Evolutionary conservation across 805 yeast genomes (phyloP).

Genomic region (Saccharomycopsis sp.): DNA sequence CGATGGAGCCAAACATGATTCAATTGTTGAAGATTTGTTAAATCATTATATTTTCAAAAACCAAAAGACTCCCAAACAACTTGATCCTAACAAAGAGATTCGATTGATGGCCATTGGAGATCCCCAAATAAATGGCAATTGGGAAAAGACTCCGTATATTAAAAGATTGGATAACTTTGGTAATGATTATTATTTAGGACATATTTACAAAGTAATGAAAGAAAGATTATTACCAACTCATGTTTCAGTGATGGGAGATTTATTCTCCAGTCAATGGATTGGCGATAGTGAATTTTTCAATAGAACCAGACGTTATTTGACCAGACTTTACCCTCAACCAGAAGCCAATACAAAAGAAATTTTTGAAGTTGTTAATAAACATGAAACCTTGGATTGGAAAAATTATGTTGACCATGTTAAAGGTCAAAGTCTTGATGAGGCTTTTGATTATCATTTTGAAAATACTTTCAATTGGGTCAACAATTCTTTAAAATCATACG

Average conservation of each 20-base stretch:
- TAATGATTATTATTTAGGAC: constrained; percentile 83
- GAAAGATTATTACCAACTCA: constrained; percentile 59
- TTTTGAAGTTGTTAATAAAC: constrained; percentile 35
- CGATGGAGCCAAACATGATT: no score
- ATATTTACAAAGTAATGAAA: constrained; percentile 61
- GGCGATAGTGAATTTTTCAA: constrained; percentile 74
- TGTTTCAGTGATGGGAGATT: constrained; percentile 87
- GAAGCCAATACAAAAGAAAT: constrained; percentile 38
- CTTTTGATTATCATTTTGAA: constrained; percentile 37
- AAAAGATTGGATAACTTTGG: constrained; percentile 78
- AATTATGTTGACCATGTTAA: constrained; percentile 28
- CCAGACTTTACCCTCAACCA: constrained; percentile 57
- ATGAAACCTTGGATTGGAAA: constrained; percentile 49
- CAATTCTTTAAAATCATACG: constrained; percentile 23
- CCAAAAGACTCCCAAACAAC: constrained; percentile 10
- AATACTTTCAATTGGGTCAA: constrained; percentile 63
- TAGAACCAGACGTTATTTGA: constrained; percentile 65
- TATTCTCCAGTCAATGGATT: constrained; percentile 93
- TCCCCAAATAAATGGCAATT: constrained; percentile 91
- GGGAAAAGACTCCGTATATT: constrained; percentile 59
- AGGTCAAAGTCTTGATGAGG: constrained; percentile 24
- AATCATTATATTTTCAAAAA: no score
- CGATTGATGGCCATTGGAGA: constrained; percentile 83
- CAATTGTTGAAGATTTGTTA: no score
- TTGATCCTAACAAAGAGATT: constrained; percentile 31